Percentiles rank a stretch among this genome's conserved stretches.
These are phyloP conservation scores for Kalanchoe fedtschenkoi DNA, from an alignment of 164 flowering plant genomes.

Conservation along the genomic window DNA sequence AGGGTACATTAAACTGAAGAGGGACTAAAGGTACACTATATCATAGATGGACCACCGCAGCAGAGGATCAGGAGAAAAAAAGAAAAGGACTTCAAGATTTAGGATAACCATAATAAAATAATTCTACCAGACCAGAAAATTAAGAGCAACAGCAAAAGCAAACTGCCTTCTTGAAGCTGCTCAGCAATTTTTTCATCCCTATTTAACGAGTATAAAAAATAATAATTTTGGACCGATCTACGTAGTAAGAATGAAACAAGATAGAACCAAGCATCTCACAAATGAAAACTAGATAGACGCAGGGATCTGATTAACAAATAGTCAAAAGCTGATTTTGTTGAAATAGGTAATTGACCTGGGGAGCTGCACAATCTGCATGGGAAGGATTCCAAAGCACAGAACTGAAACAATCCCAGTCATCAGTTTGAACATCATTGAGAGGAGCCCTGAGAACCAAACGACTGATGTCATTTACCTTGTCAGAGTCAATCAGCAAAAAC, in stretches of 20 bases:
- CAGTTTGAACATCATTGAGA: constrained; percentile 84
- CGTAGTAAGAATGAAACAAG: not conserved
- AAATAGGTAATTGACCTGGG: constrained; percentile 50
- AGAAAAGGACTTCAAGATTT: too few relatives aligned
- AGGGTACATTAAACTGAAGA: too few relatives aligned
- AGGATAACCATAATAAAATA: not conserved
- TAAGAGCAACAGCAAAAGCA: not conserved
- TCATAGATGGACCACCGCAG: too few relatives aligned
- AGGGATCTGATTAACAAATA: not conserved
- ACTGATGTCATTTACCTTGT: not conserved
- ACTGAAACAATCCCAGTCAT: constrained; percentile 81
- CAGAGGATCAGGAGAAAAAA: not conserved
- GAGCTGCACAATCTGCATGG: constrained; percentile 91
- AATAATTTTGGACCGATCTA: not conserved
- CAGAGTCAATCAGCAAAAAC: not conserved
- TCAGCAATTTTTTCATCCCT: not conserved
- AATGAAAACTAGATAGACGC: not conserved
- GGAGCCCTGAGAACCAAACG: constrained; percentile 58
- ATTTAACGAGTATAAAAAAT: not conserved
- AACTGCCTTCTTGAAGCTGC: not conserved
- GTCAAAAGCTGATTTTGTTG: not conserved
- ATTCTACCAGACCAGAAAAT: not conserved
- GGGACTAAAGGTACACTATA: too few relatives aligned
- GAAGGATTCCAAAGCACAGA: constrained; percentile 77
- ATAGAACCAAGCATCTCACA: not conserved